Percentiles rank a stretch among this genome's conserved stretches.
Conservation (phyloP, 257 asterid genomes). For the Nemophila menziesii region DNA sequence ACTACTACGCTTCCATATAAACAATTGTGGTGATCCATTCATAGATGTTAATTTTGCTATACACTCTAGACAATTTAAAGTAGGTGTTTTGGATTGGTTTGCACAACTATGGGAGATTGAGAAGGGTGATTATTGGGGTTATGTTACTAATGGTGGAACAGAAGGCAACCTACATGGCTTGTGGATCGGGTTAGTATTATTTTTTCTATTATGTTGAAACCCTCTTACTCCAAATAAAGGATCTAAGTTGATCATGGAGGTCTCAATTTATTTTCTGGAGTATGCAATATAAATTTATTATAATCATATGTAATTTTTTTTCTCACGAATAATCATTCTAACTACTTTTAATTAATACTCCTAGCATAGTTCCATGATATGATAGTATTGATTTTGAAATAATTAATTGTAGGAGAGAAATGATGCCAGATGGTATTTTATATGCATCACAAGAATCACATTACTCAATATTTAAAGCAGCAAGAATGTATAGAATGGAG, state of each 20-base stretch:
- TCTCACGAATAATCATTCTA: too few species aligned
- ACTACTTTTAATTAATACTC: too few species aligned
- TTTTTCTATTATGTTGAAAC: background rate
- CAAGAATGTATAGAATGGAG: constrained; percentile 16
- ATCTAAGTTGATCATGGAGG: too few species aligned
- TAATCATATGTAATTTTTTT: too few species aligned
- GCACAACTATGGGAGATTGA: constrained; percentile 18
- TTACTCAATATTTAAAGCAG: constrained; percentile 16
- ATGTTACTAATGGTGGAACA: constrained; percentile 20
- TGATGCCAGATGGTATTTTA: constrained; percentile 10
- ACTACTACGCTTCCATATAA: constrained; percentile 13
- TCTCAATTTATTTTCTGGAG: too few species aligned
- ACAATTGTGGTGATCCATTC: constrained; percentile 25
- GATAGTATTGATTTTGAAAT: too few species aligned
- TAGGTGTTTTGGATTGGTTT: constrained; percentile 20
- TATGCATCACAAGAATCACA: constrained; percentile 18
- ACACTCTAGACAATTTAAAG: constrained; percentile 19
- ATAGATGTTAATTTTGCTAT: constrained; percentile 9
- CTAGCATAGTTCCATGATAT: too few species aligned
- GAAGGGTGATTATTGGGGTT: constrained; percentile 18
- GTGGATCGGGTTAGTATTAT: constrained; percentile 12
- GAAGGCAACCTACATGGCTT: constrained; percentile 23
- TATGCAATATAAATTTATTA: too few species aligned
- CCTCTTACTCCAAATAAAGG: too few species aligned
- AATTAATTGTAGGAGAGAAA: constrained; percentile 13